A percentile compares a stretch with the other conserved stretches of the same genome.
Conservation (phyloP, 805 yeast species). For the Hyphopichia homilentoma region DNA sequence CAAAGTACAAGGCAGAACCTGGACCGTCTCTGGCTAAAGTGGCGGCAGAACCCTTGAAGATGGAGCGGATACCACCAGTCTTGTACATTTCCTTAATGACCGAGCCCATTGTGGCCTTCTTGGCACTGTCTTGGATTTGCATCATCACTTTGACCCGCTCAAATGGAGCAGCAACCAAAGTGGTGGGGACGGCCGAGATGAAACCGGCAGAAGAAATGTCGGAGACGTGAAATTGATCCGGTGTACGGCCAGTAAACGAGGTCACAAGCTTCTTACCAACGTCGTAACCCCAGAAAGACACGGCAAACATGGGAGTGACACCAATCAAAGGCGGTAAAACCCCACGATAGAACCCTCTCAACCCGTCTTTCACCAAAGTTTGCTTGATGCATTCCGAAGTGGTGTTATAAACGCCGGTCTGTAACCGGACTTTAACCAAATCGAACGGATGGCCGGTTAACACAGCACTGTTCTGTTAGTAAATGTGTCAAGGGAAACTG, state of each 20-base stretch:
- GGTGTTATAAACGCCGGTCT: constrained; percentile 68
- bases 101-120: constrained; percentile 48
- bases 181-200: constrained; percentile 90
- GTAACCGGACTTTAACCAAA: constrained; percentile 85
- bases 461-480: constrained; percentile 59
- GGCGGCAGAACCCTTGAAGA: constrained; percentile 88
- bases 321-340: constrained; percentile 94
- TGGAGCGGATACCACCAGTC: constrained; percentile 79
- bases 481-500: too few species aligned
- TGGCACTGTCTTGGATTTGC: constrained; percentile 61
- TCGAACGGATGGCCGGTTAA: constrained; percentile 96
- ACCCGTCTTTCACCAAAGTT: constrained; percentile 72
- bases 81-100: constrained; percentile 66
- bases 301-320: constrained; percentile 98
- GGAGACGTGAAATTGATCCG: constrained; percentile 49
- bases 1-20: constrained; percentile 93
- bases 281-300: constrained; percentile 97
- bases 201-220: constrained; percentile 92
- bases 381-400: constrained; percentile 64
- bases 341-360: constrained; percentile 83
- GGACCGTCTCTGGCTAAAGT: constrained; percentile 97
- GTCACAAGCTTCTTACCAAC: constrained; percentile 78
- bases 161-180: constrained; percentile 95
- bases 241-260: constrained; percentile 32
- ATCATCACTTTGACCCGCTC: constrained; percentile 93